phyloP scores from a whole-genome alignment of 352 stramenopile species.

The Globisporangium parvum region DNA sequence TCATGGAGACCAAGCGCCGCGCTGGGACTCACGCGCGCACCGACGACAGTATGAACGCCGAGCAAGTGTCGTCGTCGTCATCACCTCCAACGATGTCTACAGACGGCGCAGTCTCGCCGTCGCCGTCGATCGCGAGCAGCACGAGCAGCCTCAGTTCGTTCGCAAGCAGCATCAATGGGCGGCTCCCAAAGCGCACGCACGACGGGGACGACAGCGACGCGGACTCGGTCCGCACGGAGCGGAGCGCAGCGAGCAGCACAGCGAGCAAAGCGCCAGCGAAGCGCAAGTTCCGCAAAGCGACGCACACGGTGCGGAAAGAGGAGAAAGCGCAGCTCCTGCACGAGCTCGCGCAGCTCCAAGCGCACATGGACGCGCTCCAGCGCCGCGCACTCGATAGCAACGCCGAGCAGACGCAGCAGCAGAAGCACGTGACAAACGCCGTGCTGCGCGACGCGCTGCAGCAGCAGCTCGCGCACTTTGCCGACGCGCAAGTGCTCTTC shows the following conservation, averaged over 20 bases:
- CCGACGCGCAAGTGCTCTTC: constrained; percentile 23
- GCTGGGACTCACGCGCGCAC: too few relatives aligned
- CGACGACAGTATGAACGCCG: too few relatives aligned
- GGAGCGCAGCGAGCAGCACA: neutral
- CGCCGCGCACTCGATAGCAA: constrained; percentile 14
- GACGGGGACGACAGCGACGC: constrained; percentile 3
- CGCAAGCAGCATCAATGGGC: constrained; percentile 1
- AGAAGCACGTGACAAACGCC: constrained; percentile 11
- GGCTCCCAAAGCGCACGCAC: neutral
- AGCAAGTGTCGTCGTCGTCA: too few relatives aligned
- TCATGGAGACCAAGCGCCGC: constrained; percentile 7
- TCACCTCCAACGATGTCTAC: neutral
- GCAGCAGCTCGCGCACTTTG: constrained; percentile 21
- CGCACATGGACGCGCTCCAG: constrained; percentile 30
- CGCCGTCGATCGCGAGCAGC: constrained; percentile 2
- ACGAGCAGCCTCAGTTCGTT: constrained; percentile 1
- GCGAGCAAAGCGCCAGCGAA: constrained; percentile 3
- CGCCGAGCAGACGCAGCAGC: constrained; percentile 4
- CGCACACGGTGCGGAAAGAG: constrained; percentile 22
- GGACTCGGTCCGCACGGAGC: constrained; percentile 4
- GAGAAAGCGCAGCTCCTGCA: constrained; percentile 25
- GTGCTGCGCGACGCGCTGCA: constrained; percentile 23
- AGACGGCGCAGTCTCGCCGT: neutral
- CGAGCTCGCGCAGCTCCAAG: constrained; percentile 26
- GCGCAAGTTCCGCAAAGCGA: constrained; percentile 15